A percentile compares a stretch with the other conserved stretches of the same genome.
Evolutionary conservation across 2,329 filamentous ascomycete genomes (phyloP).

Genomic region (Scleromitrula shiraiana): DNA sequence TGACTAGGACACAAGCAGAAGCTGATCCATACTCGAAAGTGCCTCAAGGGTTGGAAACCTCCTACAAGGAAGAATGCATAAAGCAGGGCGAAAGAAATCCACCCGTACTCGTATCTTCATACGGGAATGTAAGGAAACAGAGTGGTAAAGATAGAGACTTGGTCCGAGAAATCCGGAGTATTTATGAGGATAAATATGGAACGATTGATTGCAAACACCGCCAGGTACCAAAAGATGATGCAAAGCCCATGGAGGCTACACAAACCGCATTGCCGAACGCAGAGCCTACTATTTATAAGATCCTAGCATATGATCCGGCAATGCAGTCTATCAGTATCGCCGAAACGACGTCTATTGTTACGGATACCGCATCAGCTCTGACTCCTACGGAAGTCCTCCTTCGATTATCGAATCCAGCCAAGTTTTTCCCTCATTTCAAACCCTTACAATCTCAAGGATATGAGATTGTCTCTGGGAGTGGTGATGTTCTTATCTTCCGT

Average conservation of each 20-base stretch:
- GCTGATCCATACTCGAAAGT: slow-evolving; percentile 6
- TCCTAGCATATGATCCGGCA: slow-evolving; percentile 56
- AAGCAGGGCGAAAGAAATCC: slow-evolving; percentile 14
- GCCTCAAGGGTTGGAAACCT: slow-evolving; percentile 7
- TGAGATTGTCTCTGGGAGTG: slow-evolving; percentile 56
- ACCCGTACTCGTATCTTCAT: slow-evolving; percentile 12
- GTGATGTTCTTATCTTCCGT: slow-evolving; percentile 58
- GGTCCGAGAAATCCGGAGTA: slow-evolving; percentile 32
- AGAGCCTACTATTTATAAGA: slow-evolving; percentile 45
- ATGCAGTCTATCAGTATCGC: slow-evolving; percentile 50
- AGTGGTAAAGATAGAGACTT: slow-evolving; percentile 27
- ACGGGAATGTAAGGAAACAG: slow-evolving; percentile 7
- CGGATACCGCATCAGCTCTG: slow-evolving; percentile 40
- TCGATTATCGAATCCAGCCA: slow-evolving; percentile 52
- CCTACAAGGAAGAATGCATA: slow-evolving; percentile 7
- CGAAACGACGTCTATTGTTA: slow-evolving; percentile 50
- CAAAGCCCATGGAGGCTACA: not conserved
- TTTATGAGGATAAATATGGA: slow-evolving; percentile 37
- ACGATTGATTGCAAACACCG: slow-evolving; percentile 30
- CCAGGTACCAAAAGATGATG: slow-evolving; percentile 14
- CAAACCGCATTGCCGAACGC: not conserved
- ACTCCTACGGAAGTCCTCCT: slow-evolving; percentile 53
- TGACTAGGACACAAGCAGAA: not conserved
- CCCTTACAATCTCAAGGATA: slow-evolving; percentile 53
- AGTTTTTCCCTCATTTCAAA: slow-evolving; percentile 57